These are phyloP conservation scores for Fraxinus dipetala DNA, from an alignment of 305 asterid genomes.

Conservation along the genomic window DNA sequence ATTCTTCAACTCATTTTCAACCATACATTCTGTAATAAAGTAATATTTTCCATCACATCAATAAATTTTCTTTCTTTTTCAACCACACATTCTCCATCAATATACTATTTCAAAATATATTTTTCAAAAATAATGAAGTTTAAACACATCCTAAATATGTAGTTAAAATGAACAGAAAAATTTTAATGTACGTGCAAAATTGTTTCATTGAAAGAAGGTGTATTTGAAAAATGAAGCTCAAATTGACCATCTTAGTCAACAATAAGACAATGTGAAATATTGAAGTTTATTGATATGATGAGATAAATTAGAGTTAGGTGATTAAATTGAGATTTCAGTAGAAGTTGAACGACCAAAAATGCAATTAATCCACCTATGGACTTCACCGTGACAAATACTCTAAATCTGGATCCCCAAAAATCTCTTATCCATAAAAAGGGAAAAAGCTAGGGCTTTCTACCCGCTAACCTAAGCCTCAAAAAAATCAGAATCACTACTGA, in stretches of 20 bases:
- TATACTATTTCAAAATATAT: no score
- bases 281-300: neutral
- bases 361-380: neutral
- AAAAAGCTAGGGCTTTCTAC: slow-evolving; percentile 36
- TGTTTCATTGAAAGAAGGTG: neutral
- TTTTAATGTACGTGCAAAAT: neutral
- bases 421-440: neutral
- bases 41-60: no score
- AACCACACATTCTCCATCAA: no score
- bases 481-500: neutral
- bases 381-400: neutral
- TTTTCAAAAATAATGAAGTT: no score
- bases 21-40: no score
- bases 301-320: neutral
- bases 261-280: neutral
- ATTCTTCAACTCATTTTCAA: no score
- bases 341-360: neutral
- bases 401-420: neutral
- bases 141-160: neutral
- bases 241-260: neutral
- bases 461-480: slow-evolving; percentile 6
- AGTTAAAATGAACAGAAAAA: neutral
- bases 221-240: neutral
- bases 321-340: neutral
- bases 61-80: no score